Evolutionary conservation across 2,329 filamentous ascomycete species (phyloP), one percentile per base, ranked within the genome.

Genomic region (Fusarium tuaranense): DNA sequence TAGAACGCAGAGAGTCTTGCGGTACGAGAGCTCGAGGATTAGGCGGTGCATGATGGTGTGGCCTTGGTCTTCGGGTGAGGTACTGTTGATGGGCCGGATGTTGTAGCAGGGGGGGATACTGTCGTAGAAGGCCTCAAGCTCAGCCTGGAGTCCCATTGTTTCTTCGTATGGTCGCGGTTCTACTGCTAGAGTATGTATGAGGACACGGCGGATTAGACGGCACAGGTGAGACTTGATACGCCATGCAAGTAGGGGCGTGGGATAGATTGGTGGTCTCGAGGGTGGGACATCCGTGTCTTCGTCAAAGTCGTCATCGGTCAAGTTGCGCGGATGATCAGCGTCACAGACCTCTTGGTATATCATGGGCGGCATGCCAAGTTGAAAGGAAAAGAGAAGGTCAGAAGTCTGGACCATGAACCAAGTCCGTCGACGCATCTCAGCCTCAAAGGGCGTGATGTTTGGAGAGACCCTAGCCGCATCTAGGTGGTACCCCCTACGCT

Each of bases 331-430:
- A 20, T 84, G 81, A 12, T 81, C 82, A 2, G 84, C 86, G 73
- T 88, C 87, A 73, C 83, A 87, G 36, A 85, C 83, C 16, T 84
- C 83, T n/a, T 86, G 82, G 60, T 86, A 82, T 58, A 88, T 82
- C 65, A 86, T 85, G n/a, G 85, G 81, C 2, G 88, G 87, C 77
- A 89, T 84, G 10, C 88, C 87, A n/a, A 88, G 84, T 78, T 89
- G 87, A 69, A 87, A 87, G 1, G 87, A 87, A 55, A 87, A 84
- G 4, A 88, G 72, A 6, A 86, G 78, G 73, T 89, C 88, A 20
- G 85, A 85, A 1, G 86, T 81, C 70, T 87, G 84, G 18, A 85
- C 82, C 72, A 85, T 82, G 62, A 87, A 84, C 86, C 88, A 89
- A 3, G 81, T 81, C 20, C 87, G 82, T 6, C 87, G 84, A 20